These are phyloP conservation scores for Micractinium sp. DNA, from an alignment of 139 green algal species.

Conservation along the genomic window DNA sequence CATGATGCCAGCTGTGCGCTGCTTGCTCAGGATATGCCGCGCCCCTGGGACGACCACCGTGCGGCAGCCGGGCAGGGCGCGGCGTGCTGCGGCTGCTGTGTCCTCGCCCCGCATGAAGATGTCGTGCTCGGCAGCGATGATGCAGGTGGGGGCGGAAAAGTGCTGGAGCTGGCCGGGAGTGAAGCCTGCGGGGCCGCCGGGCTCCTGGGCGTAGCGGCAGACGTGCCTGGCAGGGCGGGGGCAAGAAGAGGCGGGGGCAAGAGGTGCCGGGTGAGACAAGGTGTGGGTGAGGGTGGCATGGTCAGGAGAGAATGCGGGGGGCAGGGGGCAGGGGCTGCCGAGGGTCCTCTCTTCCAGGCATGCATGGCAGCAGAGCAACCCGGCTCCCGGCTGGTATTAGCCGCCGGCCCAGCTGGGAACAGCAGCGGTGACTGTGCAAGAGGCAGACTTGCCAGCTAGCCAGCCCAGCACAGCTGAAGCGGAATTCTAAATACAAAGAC, in stretches of 20 bases:
- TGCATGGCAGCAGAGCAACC: too few relatives aligned
- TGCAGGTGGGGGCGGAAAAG: neutral
- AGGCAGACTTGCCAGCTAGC: too few relatives aligned
- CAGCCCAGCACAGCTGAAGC: too few relatives aligned
- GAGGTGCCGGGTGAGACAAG: neutral
- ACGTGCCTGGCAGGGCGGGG: neutral
- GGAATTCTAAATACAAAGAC: too few relatives aligned
- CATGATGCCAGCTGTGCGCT: neutral
- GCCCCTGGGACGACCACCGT: neutral
- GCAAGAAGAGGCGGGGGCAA: neutral
- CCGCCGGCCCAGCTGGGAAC: too few relatives aligned
- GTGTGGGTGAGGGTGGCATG: too few relatives aligned
- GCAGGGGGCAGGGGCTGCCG: too few relatives aligned
- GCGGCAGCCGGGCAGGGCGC: neutral
- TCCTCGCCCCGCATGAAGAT: neutral
- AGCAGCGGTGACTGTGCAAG: too few relatives aligned
- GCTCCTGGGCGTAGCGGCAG: neutral
- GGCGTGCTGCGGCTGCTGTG: neutral
- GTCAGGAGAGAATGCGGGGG: too few relatives aligned
- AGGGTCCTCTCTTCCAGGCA: neutral
- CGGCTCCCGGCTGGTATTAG: too few relatives aligned
- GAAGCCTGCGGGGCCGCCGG: neutral
- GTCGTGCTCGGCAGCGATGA: constrained; percentile 3
- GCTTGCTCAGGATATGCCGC: neutral
- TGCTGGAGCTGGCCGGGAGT: neutral